These are phyloP conservation scores for Candida jianshihensis DNA, from an alignment of 805 yeast genomes.

Conservation along the genomic window DNA sequence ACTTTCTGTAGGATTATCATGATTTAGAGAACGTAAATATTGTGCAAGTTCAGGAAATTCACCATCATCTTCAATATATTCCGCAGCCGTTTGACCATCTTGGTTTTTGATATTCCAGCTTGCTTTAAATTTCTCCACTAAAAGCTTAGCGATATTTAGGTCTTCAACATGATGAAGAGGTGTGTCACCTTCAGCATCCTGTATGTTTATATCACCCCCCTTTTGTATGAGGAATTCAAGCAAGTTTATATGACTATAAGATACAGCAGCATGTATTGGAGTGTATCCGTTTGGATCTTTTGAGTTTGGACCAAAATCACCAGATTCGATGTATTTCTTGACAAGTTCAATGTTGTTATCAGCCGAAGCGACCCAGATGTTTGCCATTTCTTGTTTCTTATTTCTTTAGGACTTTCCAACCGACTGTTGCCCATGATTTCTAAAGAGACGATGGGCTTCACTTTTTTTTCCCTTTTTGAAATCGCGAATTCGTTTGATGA, in stretches of 20 bases:
- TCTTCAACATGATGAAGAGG: constrained; percentile 91
- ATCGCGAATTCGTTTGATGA: not conserved
- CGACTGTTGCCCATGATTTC: no score
- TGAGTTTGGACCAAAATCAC: constrained; percentile 55
- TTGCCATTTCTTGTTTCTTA: constrained; percentile 24
- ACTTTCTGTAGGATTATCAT: constrained; percentile 22
- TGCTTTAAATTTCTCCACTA: constrained; percentile 65
- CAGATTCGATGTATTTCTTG: constrained; percentile 42
- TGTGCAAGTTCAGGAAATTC: constrained; percentile 74
- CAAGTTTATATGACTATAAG: constrained; percentile 76
- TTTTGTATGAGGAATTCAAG: constrained; percentile 45
- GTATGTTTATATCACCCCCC: constrained; percentile 78
- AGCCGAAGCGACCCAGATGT: constrained; percentile 94
- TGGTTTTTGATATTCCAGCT: constrained; percentile 55
- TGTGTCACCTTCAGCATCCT: constrained; percentile 88
- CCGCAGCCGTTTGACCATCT: constrained; percentile 71
- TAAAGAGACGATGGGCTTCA: not conserved
- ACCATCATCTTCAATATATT: constrained; percentile 74
- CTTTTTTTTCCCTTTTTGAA: not conserved
- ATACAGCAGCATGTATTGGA: constrained; percentile 95
- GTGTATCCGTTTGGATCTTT: constrained; percentile 94
- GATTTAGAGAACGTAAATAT: constrained; percentile 44
- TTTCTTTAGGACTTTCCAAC: not conserved
- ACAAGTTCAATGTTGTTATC: constrained; percentile 67
- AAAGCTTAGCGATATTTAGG: constrained; percentile 49